phyloP scores from a whole-genome alignment of 805 yeast species.

The Hyphopichia homilentoma region DNA sequence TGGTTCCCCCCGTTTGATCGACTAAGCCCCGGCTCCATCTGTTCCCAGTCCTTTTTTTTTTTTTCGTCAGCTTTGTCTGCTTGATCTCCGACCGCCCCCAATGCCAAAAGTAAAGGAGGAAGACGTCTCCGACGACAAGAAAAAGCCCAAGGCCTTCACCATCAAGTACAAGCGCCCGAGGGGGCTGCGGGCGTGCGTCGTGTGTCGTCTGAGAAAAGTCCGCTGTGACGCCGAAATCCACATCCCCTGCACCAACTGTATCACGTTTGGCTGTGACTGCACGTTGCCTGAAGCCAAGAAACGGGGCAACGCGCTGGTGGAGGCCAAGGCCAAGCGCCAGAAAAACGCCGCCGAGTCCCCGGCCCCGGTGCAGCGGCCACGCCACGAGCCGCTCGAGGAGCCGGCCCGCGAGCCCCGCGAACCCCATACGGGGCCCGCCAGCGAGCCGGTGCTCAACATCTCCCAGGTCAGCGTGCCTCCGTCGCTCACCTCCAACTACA shows the following conservation, averaged over 20 bases:
- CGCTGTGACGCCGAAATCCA: slow-evolving; percentile 67
- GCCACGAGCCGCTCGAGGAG: slow-evolving; percentile 2
- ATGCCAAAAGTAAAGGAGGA: no score
- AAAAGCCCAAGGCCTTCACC: slow-evolving; percentile 43
- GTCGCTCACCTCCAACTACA: slow-evolving; percentile 38
- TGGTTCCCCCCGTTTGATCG: no score
- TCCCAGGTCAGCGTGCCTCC: slow-evolving; percentile 42
- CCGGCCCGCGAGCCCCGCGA: background rate
- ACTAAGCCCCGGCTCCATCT: no score
- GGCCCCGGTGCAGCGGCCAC: background rate
- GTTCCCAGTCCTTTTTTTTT: no score
- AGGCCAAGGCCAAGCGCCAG: slow-evolving; percentile 12
- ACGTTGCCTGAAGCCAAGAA: slow-evolving; percentile 58
- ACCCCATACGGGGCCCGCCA: slow-evolving; percentile 5
- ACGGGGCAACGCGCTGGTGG: slow-evolving; percentile 26
- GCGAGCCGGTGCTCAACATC: slow-evolving; percentile 40
- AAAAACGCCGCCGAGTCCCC: background rate
- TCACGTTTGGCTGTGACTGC: slow-evolving; percentile 71
- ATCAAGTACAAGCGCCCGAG: slow-evolving; percentile 52
- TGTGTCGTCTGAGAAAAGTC: slow-evolving; percentile 78
- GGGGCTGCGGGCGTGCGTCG: slow-evolving; percentile 69
- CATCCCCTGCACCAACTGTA: slow-evolving; percentile 54
- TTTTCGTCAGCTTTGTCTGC: no score
- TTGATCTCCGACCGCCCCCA: no score
- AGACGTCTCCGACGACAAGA: no score